Conservation (phyloP, 371 early-diverging fungal genomes). For the Zopfochytrium polystomum region DNA sequence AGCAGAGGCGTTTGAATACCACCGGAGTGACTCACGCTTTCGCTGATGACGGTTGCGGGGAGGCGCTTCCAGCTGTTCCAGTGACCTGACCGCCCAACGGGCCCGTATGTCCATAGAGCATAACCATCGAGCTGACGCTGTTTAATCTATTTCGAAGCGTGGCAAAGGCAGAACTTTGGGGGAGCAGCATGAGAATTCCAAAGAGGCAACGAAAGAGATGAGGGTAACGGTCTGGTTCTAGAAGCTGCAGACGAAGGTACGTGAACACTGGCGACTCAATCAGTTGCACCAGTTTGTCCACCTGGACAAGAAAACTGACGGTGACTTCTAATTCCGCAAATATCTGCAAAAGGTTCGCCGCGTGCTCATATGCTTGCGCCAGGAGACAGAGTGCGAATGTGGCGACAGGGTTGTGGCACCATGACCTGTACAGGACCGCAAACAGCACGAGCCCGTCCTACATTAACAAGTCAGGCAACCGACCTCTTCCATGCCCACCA, state of each 20-base stretch:
- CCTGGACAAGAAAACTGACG: slow-evolving; percentile 80
- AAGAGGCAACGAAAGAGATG: slow-evolving; percentile 82
- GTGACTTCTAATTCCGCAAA: slow-evolving; percentile 92
- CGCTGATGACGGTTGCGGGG: too few relatives aligned
- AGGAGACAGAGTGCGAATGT: slow-evolving; percentile 83
- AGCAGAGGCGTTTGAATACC: too few relatives aligned
- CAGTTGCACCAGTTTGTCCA: slow-evolving; percentile 90
- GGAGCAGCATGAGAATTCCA: slow-evolving; percentile 87
- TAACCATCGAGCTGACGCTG: slow-evolving; percentile 39
- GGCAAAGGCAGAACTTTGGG: slow-evolving; percentile 89
- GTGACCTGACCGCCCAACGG: neutral
- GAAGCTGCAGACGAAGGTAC: slow-evolving; percentile 78
- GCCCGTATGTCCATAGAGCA: slow-evolving; percentile 27
- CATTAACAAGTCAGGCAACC: slow-evolving; percentile 8
- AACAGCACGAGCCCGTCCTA: slow-evolving; percentile 58
- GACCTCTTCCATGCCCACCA: slow-evolving; percentile 9
- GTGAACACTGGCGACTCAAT: slow-evolving; percentile 94
- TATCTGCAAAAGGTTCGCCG: slow-evolving; percentile 68
- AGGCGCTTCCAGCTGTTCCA: too few relatives aligned
- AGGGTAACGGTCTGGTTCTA: slow-evolving; percentile 83
- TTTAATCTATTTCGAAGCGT: slow-evolving; percentile 83
- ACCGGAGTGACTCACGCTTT: too few relatives aligned
- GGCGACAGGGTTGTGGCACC: slow-evolving; percentile 90
- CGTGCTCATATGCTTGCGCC: slow-evolving; percentile 87
- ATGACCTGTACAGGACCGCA: slow-evolving; percentile 73